Evolutionary conservation across 2,329 filamentous ascomycete species (phyloP).

Genomic region (Pyrenochaeta sp.): DNA sequence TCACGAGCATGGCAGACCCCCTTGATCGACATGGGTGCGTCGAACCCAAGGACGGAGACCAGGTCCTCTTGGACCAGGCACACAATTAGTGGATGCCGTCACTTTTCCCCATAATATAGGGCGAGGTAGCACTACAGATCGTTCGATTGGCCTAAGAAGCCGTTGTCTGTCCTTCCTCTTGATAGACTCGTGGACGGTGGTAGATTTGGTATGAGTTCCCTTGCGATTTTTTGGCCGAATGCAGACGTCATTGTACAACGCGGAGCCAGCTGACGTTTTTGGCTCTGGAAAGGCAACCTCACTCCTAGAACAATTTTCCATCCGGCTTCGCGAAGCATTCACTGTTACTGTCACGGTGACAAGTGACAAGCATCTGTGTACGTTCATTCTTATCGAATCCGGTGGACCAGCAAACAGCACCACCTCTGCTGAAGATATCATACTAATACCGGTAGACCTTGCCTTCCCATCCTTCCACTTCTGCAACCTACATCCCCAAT

Average conservation of each 20-base stretch:
- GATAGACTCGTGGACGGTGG: not conserved
- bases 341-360: conserved; percentile 7
- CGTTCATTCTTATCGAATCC: not conserved
- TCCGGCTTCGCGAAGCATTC: not conserved
- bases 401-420: conserved; percentile 1
- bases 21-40: conserved; percentile 28
- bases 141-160: not conserved
- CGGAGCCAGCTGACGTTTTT: conserved; percentile 7
- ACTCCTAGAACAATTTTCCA: not conserved
- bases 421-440: not conserved
- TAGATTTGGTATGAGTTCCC: not conserved
- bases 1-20: conserved; percentile 31
- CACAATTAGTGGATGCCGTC: conserved; percentile 29
- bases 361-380: conserved; percentile 12
- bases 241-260: not conserved
- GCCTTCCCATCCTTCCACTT: not conserved
- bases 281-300: not conserved
- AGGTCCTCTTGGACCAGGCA: conserved; percentile 26
- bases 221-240: not conserved
- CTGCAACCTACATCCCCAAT: not conserved
- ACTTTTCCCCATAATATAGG: conserved; percentile 19
- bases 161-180: conserved; percentile 1
- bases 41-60: conserved; percentile 23
- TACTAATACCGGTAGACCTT: conserved; percentile 1
- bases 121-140: conserved; percentile 5